A percentile compares a stretch with the other conserved stretches of the same genome.
These are phyloP conservation scores for Mortierella sp. DNA, from an alignment of 371 early-diverging fungal genomes.

Conservation along the genomic window DNA sequence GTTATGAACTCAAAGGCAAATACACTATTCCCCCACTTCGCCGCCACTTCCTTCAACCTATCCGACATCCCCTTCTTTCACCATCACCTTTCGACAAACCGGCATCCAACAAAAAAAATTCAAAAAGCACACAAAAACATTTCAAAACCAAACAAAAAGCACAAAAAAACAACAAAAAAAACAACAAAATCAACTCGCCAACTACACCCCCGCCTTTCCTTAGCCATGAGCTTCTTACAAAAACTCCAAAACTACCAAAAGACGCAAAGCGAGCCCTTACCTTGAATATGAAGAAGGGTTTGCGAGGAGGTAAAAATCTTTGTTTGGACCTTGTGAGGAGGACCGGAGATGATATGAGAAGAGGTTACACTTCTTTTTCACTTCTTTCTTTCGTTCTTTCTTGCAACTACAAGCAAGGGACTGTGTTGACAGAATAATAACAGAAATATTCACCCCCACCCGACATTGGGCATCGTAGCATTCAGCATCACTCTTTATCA, in stretches of 20 bases:
- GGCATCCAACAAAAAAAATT: slow-evolving; percentile 19
- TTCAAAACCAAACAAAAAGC: slow-evolving; percentile 12
- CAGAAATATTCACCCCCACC: slow-evolving; percentile 42
- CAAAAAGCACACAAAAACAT: slow-evolving; percentile 29
- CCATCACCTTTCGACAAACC: not conserved
- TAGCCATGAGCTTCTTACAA: slow-evolving; percentile 22
- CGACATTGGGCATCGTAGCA: not conserved
- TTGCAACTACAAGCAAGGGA: slow-evolving; percentile 2
- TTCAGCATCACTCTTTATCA: not conserved
- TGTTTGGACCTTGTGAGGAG: not conserved
- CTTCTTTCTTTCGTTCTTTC: not conserved
- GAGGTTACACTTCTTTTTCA: not conserved
- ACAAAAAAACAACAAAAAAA: not conserved
- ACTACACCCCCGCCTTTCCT: slow-evolving; percentile 26
- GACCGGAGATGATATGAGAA: not conserved
- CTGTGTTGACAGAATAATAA: slow-evolving; percentile 39
- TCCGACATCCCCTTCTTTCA: not conserved
- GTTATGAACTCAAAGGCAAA: slow-evolving; percentile 21
- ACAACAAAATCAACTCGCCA: not conserved
- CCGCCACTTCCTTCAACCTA: not conserved
- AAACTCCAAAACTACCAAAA: slow-evolving; percentile 26
- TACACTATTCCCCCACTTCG: not conserved
- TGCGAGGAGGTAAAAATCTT: slow-evolving; percentile 39
- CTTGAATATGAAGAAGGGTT: slow-evolving; percentile 49
- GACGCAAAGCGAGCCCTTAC: slow-evolving; percentile 42